Percentiles rank a stretch among this genome's conserved stretches.
Evolutionary conservation across 1,139 yeast species (phyloP).

Genomic region (Suhomyces choctaworum): DNA sequence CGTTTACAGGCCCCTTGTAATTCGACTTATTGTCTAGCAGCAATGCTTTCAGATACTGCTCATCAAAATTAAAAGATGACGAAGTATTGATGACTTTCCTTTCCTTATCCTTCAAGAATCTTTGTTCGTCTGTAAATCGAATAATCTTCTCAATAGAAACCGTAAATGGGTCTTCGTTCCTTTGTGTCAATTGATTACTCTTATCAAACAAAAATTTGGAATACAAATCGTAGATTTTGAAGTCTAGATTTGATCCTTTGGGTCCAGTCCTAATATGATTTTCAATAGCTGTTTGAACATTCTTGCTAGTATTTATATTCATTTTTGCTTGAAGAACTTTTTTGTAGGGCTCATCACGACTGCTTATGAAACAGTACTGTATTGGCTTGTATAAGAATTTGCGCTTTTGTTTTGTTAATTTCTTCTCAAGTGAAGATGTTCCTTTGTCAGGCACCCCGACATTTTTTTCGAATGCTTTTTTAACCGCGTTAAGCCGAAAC

Average conservation of each 20-base stretch:
- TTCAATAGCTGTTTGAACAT: conserved; percentile 2
- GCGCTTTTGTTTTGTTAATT: conserved; percentile 21
- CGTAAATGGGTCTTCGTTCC: conserved; percentile 17
- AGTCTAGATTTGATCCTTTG: background rate
- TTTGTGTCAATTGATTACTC: conserved; percentile 8
- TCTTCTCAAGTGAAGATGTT: conserved; percentile 14
- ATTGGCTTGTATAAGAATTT: conserved; percentile 29
- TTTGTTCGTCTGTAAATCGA: conserved; percentile 19
- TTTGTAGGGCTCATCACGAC: conserved; percentile 17
- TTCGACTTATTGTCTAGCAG: background rate
- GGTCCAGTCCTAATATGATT: conserved; percentile 2
- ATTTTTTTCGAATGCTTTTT: conserved; percentile 4
- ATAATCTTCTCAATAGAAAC: conserved; percentile 23
- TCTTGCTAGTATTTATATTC: conserved; percentile 1
- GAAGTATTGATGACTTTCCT: conserved; percentile 15
- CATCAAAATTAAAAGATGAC: background rate
- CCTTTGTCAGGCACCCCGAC: background rate
- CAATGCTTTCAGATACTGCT: background rate
- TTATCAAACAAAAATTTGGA: conserved; percentile 14
- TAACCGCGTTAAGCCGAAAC: conserved; percentile 7
- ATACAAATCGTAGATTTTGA: conserved; percentile 8
- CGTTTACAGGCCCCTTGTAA: conserved; percentile 2
- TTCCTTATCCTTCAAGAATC: conserved; percentile 18
- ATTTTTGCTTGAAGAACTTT: conserved; percentile 14
- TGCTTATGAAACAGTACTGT: conserved; percentile 29